phyloP scores from a whole-genome alignment of 495 filamentous ascomycete species.

The Emericellopsis terricola region DNA sequence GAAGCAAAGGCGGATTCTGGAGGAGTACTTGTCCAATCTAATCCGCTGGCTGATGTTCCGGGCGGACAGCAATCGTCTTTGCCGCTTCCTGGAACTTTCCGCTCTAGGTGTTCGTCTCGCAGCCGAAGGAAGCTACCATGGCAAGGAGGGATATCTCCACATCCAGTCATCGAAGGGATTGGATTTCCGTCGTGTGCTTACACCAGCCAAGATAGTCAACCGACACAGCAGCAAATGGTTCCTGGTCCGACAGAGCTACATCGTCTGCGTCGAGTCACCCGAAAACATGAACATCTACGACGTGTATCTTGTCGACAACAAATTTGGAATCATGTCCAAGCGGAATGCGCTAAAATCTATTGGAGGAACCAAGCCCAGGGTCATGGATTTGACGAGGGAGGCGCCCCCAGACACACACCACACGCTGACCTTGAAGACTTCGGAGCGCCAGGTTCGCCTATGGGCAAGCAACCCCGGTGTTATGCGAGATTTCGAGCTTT shows the following conservation, averaged over 20 bases:
- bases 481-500: constrained; percentile 82
- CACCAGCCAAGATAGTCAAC: constrained; percentile 52
- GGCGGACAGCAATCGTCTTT: constrained; percentile 85
- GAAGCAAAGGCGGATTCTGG: constrained; percentile 69
- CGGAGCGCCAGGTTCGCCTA: constrained; percentile 78
- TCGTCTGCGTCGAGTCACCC: constrained; percentile 93
- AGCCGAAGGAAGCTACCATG: constrained; percentile 90
- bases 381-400: constrained; percentile 31
- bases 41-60: constrained; percentile 91
- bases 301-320: constrained; percentile 81
- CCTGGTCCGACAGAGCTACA: constrained; percentile 88
- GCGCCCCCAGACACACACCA: constrained; percentile 52
- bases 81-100: constrained; percentile 90
- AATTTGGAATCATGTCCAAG: constrained; percentile 62
- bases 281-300: constrained; percentile 99
- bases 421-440: constrained; percentile 63
- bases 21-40: constrained; percentile 85
- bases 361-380: constrained; percentile 30
- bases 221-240: constrained; percentile 94
- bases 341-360: constrained; percentile 50
- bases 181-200: constrained; percentile 70
- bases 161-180: constrained; percentile 83
- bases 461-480: constrained; percentile 81
- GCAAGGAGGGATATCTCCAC: constrained; percentile 87
- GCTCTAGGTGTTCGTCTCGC: constrained; percentile 89